Base-by-base conservation (phyloP, 1,284 basidiomycete genomes). In the Gomphus bonarii region DNA sequence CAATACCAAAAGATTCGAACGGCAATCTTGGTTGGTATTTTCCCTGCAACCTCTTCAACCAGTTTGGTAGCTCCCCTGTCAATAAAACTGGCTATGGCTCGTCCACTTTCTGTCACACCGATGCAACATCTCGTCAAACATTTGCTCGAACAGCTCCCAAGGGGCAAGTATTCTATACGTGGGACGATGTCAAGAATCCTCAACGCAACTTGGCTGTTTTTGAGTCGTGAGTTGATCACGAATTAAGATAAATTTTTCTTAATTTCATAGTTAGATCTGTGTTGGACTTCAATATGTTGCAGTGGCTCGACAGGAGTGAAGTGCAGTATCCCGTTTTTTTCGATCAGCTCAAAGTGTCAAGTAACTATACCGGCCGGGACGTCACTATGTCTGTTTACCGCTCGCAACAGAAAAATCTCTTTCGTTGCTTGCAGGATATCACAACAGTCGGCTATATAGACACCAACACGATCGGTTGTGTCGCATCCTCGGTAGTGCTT, bases 371-470 rank as follows among this genome's bases (percentile, higher is more conserved):
- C 55, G 83, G 85, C 51, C 84, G 83, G 62, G 95, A 99, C 66
- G 78, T 97, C 55, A 91, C 91, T 16, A 88, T 94, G 79, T 74
- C 79, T 63, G 78, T 97, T 62, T 69, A 81, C 62, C 83, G 89
- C 63, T 78, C 80, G 50, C 79, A 81, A 58, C 75, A 85, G 68
- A 73, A 78, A 65, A 65, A 77, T 6, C 67, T 93, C 38, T 92
- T 84, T 7, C 79, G 82, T 63, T 99, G 97, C 72, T 76, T 99
- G 54, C 78, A 88, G 66, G 91, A 98, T 69, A 77, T 92, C 63
- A 73, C 90, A 60, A 85, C 84, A 14, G 84, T 98, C 61, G 97
- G 95, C 11, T 97, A 90, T 72, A 87, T 99, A 67, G 95, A 98
- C 72, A 92, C 90, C 50, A 86, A 87, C 64, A 88, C 85, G 57